These are phyloP conservation scores for Mortierella polycephala DNA, from an alignment of 371 early-diverging fungal genomes.

Conservation along the genomic window DNA sequence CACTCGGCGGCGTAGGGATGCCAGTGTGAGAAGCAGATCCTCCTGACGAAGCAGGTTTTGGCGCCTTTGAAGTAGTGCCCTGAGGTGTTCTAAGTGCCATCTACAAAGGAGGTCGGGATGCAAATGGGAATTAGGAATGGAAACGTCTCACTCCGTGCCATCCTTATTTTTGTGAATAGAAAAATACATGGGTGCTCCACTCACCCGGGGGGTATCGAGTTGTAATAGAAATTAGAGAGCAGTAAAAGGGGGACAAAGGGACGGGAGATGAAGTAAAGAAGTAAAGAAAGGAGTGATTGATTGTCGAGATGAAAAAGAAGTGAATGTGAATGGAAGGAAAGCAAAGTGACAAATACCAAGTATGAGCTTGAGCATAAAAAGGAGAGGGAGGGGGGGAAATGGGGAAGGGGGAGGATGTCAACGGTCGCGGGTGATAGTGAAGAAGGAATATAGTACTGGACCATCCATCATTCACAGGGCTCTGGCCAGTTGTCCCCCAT, in stretches of 20 bases:
- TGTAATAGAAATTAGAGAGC: background rate
- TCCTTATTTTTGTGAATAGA: background rate
- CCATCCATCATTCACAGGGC: too few relatives aligned
- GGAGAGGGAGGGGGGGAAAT: background rate
- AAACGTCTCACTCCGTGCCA: too few relatives aligned
- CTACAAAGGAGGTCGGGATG: background rate
- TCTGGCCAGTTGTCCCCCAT: too few relatives aligned
- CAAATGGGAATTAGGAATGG: background rate
- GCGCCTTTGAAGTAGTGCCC: conserved; percentile 23
- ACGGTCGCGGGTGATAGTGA: too few relatives aligned
- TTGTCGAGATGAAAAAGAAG: conserved; percentile 11
- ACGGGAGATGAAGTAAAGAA: background rate
- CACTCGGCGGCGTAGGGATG: conserved; percentile 20
- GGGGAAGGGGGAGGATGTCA: too few relatives aligned
- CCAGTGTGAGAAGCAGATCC: conserved; percentile 28
- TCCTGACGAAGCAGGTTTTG: conserved; percentile 22
- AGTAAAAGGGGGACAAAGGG: background rate
- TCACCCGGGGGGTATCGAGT: background rate
- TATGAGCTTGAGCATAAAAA: background rate
- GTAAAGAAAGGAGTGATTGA: background rate
- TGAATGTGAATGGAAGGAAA: background rate
- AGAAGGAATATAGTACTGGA: too few relatives aligned
- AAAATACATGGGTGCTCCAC: too few relatives aligned
- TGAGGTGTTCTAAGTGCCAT: conserved; percentile 49
- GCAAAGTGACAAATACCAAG: background rate